Conservation (phyloP, 495 filamentous ascomycete genomes). For the Podospora pseudocomata region DNA sequence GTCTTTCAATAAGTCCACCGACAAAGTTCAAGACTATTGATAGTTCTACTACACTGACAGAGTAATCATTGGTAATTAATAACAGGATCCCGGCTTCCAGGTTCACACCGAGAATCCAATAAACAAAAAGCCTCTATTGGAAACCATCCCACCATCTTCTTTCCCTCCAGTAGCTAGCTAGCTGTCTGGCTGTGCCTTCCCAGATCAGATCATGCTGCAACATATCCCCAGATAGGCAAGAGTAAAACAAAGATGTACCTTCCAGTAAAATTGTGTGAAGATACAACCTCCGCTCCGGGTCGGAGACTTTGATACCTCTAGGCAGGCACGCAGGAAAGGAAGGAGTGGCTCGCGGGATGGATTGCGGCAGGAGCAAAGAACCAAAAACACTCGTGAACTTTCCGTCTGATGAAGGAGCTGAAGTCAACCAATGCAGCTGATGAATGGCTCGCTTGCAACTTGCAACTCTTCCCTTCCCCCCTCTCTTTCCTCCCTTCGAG, state of each 20-base stretch:
- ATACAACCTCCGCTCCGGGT: background rate
- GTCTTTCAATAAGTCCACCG: no score
- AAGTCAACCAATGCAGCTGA: background rate
- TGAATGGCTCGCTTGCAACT: no score
- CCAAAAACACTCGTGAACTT: background rate
- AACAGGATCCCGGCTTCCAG: background rate
- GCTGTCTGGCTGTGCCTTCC: no score
- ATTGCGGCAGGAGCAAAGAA: background rate
- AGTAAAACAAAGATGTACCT: background rate
- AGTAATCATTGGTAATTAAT: no score
- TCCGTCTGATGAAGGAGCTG: background rate
- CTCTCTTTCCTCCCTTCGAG: background rate
- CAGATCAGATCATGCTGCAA: no score
- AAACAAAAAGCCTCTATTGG: background rate
- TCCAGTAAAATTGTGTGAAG: background rate
- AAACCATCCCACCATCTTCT: no score
- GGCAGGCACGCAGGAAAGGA: background rate
- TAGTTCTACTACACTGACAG: no score
- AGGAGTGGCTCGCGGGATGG: background rate
- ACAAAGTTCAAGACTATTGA: no score
- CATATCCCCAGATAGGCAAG: no score
- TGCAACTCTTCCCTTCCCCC: no score
- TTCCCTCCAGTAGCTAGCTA: no score
- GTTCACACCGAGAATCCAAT: background rate
- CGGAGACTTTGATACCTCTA: background rate